Evolutionary conservation across 305 asterid species (phyloP).

Genomic region (Fraxinus angustifolia): DNA sequence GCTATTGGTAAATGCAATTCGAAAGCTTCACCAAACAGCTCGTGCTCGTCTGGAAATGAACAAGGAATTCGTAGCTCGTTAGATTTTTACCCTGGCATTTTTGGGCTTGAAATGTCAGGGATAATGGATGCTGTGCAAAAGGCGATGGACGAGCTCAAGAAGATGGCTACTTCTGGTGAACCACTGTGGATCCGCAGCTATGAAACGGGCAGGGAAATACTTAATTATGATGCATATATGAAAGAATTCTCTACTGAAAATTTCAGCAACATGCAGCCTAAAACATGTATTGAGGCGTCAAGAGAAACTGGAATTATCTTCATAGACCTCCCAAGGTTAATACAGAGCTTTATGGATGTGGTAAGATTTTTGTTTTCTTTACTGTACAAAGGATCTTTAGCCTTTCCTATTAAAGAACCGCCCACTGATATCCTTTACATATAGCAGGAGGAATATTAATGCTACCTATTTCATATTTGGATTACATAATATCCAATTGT

Average conservation of each 20-base stretch:
- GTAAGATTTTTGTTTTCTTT: slow-evolving; percentile 31
- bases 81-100: slow-evolving; percentile 33
- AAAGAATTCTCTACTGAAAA: slow-evolving; percentile 36
- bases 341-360: slow-evolving; percentile 68
- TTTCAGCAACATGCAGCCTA: slow-evolving; percentile 23
- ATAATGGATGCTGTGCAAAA: slow-evolving; percentile 42
- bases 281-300: slow-evolving; percentile 67
- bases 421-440: background rate
- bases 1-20: slow-evolving; percentile 37
- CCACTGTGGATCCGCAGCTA: slow-evolving; percentile 75
- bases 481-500: background rate
- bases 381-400: background rate
- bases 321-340: slow-evolving; percentile 60
- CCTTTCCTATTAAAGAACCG: background rate
- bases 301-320: slow-evolving; percentile 59
- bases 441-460: background rate
- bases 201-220: slow-evolving; percentile 79
- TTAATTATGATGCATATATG: slow-evolving; percentile 77
- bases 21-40: slow-evolving; percentile 48
- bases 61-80: slow-evolving; percentile 46
- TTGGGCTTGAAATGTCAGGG: slow-evolving; percentile 43
- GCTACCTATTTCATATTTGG: background rate
- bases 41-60: slow-evolving; percentile 41
- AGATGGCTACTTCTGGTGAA: slow-evolving; percentile 59
- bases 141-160: slow-evolving; percentile 56